Base-by-base conservation (phyloP, 208 protist species). In the Leptomonas seymouri region DNA sequence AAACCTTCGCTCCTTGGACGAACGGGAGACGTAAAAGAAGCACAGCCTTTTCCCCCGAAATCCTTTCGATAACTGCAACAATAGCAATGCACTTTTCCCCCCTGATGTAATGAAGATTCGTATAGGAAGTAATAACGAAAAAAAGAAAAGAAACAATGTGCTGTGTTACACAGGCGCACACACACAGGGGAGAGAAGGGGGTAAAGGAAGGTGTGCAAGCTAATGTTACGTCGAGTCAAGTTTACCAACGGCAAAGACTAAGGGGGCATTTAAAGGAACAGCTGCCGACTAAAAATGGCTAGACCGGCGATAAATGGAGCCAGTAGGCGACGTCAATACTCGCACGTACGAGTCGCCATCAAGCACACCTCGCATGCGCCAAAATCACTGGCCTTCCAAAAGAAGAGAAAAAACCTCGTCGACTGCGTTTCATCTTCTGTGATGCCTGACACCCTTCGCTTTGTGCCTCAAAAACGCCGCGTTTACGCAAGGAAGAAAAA, bases 31-130 rank as follows among this genome's bases (percentile, higher is more conserved):
- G n/a, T 31, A 15, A 53, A 53, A 53, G 41, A n/a, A n/a, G n/a
- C n/a, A n/a, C n/a, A n/a, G n/a, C n/a, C n/a, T n/a, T n/a, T n/a
- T n/a, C n/a, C n/a, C n/a, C n/a, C n/a, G n/a, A n/a, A 27, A 14
- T 53, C 36, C 45, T 44, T 49, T 64, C 58, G 58, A 64, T 64
- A 64, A 64, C 15, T 42, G 45, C 58, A 51, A 51, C 28, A 41
- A 41, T 41, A 25, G 25, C 18, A 50, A 53, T 61, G 18, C 56
- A 61, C 12, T 30, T 12, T 34, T 60, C 51, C 34, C 4, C 36
- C 16, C 30, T 36, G 27, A 34, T 63, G n/a, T 64, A 8, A 27
- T 30, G 42, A 28, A 28, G 18, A 16, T 39, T 65, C 16, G 11
- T 58, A 60, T 15, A 48, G 34, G 34, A 42, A 28, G 36, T 30